Conservation (phyloP, 2,329 filamentous ascomycete species). For the Lasiodiplodia theobromae region DNA sequence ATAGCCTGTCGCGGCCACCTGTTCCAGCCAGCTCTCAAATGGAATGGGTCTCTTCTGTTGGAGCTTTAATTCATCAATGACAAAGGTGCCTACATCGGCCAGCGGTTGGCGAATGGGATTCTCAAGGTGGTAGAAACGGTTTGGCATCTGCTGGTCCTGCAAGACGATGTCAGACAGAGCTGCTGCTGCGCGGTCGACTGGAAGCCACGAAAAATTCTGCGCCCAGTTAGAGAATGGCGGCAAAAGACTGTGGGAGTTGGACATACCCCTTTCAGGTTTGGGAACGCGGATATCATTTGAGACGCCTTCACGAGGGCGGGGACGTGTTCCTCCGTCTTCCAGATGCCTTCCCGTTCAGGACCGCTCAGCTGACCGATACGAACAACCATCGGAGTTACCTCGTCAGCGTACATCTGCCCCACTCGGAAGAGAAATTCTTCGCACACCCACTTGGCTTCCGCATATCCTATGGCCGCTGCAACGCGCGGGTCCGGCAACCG, state of each 20-base stretch:
- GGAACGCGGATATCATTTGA: constrained; percentile 20
- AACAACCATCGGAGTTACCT: not conserved
- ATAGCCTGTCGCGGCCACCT: not conserved
- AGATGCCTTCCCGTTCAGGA: constrained; percentile 11
- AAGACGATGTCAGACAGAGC: constrained; percentile 8
- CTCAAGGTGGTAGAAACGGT: constrained; percentile 29
- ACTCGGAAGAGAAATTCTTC: constrained; percentile 27
- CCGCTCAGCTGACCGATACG: constrained; percentile 30
- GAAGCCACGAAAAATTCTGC: constrained; percentile 31
- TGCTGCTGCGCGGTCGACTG: constrained; percentile 29
- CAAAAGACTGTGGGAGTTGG: not conserved
- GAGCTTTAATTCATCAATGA: not conserved
- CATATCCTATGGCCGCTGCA: constrained; percentile 25
- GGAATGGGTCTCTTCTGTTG: not conserved
- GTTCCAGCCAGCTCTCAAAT: not conserved
- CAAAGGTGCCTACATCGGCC: not conserved
- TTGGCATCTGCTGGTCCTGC: not conserved
- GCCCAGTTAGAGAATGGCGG: not conserved
- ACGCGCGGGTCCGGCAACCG: not conserved
- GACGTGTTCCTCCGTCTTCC: constrained; percentile 31
- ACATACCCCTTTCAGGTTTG: constrained; percentile 24
- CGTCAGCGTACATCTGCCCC: too few relatives aligned
- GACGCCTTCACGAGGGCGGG: constrained; percentile 28
- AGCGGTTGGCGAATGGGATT: constrained; percentile 31
- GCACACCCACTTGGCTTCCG: constrained; percentile 30